A percentile compares a stretch with the other conserved stretches of the same genome.
Evolutionary conservation across 495 filamentous ascomycete species (phyloP).

Genomic region (Entonaema liquescens): DNA sequence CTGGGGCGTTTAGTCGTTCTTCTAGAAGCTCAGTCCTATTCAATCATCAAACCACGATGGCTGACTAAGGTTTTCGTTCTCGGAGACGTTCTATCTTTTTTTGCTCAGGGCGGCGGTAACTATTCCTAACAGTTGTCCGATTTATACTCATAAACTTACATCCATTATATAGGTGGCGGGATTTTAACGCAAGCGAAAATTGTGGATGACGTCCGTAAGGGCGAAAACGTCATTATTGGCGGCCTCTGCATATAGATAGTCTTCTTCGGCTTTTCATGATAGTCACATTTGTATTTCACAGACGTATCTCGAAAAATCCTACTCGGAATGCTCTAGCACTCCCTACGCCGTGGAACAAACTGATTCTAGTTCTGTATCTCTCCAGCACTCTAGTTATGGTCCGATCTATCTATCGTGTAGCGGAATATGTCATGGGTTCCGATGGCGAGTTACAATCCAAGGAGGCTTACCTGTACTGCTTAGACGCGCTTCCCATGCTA

Average conservation of each 20-base stretch:
- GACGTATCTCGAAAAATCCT: neutral
- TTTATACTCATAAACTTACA: neutral
- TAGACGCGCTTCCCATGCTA: neutral
- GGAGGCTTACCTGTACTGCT: neutral
- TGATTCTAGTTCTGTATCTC: neutral
- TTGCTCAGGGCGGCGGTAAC: neutral
- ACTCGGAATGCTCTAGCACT: neutral
- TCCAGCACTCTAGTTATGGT: neutral
- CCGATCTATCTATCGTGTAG: neutral
- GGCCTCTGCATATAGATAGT: neutral
- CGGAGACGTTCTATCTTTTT: neutral
- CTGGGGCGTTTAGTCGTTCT: neutral
- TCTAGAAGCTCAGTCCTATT: neutral
- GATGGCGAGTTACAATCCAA: neutral
- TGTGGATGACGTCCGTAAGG: neutral
- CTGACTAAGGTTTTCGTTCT: neutral
- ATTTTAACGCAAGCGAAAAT: neutral
- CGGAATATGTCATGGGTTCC: neutral
- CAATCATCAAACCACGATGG: neutral
- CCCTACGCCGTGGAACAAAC: neutral
- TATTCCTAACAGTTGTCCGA: neutral
- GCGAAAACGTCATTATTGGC: neutral
- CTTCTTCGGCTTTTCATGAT: neutral
- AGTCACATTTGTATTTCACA: neutral
- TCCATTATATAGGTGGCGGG: neutral